Conservation (phyloP, 2,329 filamentous ascomycete species). For the Dothideomycetidae sp. region DNA sequence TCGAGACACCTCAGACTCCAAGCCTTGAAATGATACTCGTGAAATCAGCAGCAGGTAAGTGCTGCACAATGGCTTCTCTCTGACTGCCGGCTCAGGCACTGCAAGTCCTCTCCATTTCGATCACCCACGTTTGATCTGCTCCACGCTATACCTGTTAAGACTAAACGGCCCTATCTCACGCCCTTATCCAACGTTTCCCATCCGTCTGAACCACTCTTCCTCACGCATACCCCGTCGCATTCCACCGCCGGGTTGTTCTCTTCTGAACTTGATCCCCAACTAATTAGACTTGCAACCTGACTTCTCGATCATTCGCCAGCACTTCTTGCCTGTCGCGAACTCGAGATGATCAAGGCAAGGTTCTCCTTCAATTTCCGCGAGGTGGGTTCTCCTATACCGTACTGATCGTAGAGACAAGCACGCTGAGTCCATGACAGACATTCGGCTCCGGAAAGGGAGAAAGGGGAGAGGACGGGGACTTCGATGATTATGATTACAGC, state of each 20-base stretch:
- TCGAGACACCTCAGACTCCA: too few species aligned
- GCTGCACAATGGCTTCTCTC: too few species aligned
- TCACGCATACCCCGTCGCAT: background rate
- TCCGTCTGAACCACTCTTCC: slow-evolving; percentile 3
- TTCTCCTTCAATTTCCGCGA: slow-evolving; percentile 31
- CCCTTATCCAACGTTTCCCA: slow-evolving; percentile 7
- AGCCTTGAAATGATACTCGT: too few species aligned
- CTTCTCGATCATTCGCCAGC: too few species aligned
- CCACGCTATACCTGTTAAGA: slow-evolving; percentile 7
- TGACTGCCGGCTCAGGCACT: background rate
- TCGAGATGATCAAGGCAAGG: slow-evolving; percentile 27
- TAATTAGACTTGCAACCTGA: too few species aligned
- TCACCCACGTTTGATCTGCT: slow-evolving; percentile 5
- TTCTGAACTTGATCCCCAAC: background rate
- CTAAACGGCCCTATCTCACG: slow-evolving; percentile 8
- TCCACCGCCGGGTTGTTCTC: too few species aligned
- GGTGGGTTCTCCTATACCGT: slow-evolving; percentile 13
- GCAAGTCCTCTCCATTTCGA: slow-evolving; percentile 5
- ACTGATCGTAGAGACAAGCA: background rate
- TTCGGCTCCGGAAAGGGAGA: slow-evolving; percentile 17
- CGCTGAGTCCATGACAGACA: slow-evolving; percentile 15
- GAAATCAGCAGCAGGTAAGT: too few species aligned
- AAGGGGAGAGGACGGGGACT: slow-evolving; percentile 19
- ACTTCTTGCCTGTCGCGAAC: slow-evolving; percentile 6
- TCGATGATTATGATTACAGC: slow-evolving; percentile 18